A percentile compares a stretch with the other conserved stretches of the same genome.
Conservation (phyloP, 2,329 filamentous ascomycete genomes). For the Aspergillus floridensis region DNA sequence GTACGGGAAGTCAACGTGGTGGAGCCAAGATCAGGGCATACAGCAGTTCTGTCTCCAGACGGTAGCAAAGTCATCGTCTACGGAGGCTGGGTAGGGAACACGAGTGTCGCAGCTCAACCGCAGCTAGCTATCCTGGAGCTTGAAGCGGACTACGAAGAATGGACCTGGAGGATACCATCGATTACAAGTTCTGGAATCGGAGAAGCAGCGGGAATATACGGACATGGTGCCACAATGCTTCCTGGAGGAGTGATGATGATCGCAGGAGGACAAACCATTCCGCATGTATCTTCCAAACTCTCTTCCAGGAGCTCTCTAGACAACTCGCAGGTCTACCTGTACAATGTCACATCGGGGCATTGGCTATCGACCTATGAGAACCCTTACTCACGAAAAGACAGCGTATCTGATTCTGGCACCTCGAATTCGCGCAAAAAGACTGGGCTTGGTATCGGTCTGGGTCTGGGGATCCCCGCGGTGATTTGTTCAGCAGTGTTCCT, state of each 20-base stretch:
- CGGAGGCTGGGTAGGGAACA: slow-evolving; percentile 90
- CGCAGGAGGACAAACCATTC: slow-evolving; percentile 56
- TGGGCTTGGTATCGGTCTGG: slow-evolving; percentile 64
- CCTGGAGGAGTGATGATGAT: slow-evolving; percentile 62
- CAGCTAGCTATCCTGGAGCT: slow-evolving; percentile 76
- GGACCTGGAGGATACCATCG: slow-evolving; percentile 45
- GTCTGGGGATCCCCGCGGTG: slow-evolving; percentile 58
- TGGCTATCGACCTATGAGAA: slow-evolving; percentile 60
- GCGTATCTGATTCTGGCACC: slow-evolving; percentile 18
- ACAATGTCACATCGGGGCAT: slow-evolving; percentile 59
- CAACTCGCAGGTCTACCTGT: slow-evolving; percentile 54
- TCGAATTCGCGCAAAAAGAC: slow-evolving; percentile 45
- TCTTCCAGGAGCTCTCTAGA: slow-evolving; percentile 27
- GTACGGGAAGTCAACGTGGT: slow-evolving; percentile 52
- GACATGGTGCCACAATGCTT: slow-evolving; percentile 61
- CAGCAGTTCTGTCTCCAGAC: slow-evolving; percentile 74
- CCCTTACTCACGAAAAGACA: slow-evolving; percentile 26
- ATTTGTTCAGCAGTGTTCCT: slow-evolving; percentile 48
- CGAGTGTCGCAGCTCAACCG: slow-evolving; percentile 71
- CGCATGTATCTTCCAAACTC: slow-evolving; percentile 39
- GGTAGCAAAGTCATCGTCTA: slow-evolving; percentile 74
- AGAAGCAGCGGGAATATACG: slow-evolving; percentile 54
- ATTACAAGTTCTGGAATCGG: slow-evolving; percentile 41
- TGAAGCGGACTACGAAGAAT: slow-evolving; percentile 66
- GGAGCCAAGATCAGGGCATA: slow-evolving; percentile 86